Conservation (phyloP, 352 stramenopile genomes). For the Phytopythium delawarense region DNA sequence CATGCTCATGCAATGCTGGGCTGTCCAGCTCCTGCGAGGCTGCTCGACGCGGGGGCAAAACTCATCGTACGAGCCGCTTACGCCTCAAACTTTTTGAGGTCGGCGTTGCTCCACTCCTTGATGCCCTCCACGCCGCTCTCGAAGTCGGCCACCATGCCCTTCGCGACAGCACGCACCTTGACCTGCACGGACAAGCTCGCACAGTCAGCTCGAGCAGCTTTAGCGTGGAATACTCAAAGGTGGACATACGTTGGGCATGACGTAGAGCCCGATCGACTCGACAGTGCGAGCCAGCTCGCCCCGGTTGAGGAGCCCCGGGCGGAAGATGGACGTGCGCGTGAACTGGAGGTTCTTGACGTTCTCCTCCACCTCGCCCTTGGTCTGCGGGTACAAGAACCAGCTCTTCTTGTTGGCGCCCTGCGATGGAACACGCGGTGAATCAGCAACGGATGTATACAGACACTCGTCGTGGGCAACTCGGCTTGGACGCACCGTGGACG, state of each 20-base stretch:
- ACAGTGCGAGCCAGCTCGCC: slow-evolving; percentile 44
- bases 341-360: slow-evolving; percentile 48
- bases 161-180: slow-evolving; percentile 42
- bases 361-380: slow-evolving; percentile 64
- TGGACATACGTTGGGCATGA: slow-evolving; percentile 47
- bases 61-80: background rate
- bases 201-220: background rate
- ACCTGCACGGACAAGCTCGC: slow-evolving; percentile 28
- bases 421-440: slow-evolving; percentile 25
- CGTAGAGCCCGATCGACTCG: slow-evolving; percentile 45
- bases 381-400: slow-evolving; percentile 73
- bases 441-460: background rate
- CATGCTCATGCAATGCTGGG: background rate
- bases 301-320: slow-evolving; percentile 54
- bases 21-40: too few relatives aligned
- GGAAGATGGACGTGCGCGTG: slow-evolving; percentile 54
- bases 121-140: slow-evolving; percentile 37
- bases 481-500: slow-evolving; percentile 25
- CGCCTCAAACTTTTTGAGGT: slow-evolving; percentile 50
- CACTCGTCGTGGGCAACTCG: background rate
- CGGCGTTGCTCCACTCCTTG: slow-evolving; percentile 45
- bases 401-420: slow-evolving; percentile 58
- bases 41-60: too few relatives aligned
- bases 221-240: background rate
- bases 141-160: slow-evolving; percentile 68